Evolutionary conservation across 345 rosid genomes (phyloP).

Genomic region (Carallia brachiata): DNA sequence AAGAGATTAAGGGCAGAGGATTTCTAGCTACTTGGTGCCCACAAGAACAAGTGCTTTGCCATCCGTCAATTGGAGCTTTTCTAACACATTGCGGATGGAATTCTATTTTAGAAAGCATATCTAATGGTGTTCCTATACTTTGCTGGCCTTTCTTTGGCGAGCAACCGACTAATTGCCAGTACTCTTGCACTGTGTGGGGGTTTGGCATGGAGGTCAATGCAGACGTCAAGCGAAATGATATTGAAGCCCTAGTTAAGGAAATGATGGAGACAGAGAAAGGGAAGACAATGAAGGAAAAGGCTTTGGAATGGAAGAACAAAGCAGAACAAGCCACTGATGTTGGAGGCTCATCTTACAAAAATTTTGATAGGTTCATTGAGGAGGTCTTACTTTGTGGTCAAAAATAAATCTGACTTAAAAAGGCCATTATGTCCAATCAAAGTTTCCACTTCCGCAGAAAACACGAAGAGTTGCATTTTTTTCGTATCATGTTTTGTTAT

Average conservation of each 20-base stretch:
- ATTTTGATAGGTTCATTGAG: constrained; percentile 22
- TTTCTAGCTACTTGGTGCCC: constrained; percentile 33
- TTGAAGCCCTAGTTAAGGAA: constrained; percentile 19
- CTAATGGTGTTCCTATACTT: constrained; percentile 24
- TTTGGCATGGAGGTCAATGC: constrained; percentile 26
- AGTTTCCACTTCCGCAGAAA: no score
- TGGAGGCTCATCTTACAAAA: constrained; percentile 23
- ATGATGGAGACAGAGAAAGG: constrained; percentile 26
- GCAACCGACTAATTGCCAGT: constrained; percentile 31
- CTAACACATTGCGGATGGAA: constrained; percentile 45
- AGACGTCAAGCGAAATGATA: constrained; percentile 25
- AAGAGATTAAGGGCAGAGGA: constrained; percentile 27
- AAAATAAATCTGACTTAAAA: no score
- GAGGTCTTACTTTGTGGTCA: constrained; percentile 12
- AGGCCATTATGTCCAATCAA: no score
- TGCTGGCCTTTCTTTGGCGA: constrained; percentile 41
- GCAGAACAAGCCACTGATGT: constrained; percentile 23
- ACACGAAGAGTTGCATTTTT: no score
- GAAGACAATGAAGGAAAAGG: constrained; percentile 20
- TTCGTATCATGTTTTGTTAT: no score
- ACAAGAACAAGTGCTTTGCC: constrained; percentile 28
- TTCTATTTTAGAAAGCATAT: constrained; percentile 25
- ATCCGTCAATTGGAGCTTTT: constrained; percentile 32
- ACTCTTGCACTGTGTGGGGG: constrained; percentile 27
- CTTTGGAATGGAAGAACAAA: constrained; percentile 31